Conservation (phyloP, 495 filamentous ascomycete species). For the Pyrenopolyporus hunteri region DNA sequence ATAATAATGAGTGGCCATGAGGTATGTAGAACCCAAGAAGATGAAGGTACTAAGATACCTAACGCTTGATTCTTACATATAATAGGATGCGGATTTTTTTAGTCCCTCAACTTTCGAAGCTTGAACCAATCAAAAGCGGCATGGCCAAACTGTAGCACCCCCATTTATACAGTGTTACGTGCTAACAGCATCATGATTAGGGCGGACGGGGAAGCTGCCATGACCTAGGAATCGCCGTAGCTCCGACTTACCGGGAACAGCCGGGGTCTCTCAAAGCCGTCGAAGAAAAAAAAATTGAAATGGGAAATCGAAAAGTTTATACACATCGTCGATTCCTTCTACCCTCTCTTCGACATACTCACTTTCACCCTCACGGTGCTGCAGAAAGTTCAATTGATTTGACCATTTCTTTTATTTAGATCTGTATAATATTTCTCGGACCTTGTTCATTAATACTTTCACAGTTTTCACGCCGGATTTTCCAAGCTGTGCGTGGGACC, state of each 20-base stretch:
- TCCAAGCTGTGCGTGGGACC: constrained; percentile 29
- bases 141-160: constrained; percentile 14
- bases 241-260: constrained; percentile 44
- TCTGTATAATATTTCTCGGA: constrained; percentile 41
- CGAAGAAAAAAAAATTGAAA: constrained; percentile 28
- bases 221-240: constrained; percentile 35
- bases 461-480: constrained; percentile 30
- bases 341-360: constrained; percentile 40
- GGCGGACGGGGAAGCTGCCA: constrained; percentile 22
- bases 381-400: constrained; percentile 42
- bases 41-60: neutral
- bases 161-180: constrained; percentile 33
- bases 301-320: constrained; percentile 18
- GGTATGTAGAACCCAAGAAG: no score
- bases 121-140: constrained; percentile 19
- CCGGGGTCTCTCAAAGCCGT: constrained; percentile 35
- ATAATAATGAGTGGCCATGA: neutral
- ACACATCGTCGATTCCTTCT: constrained; percentile 33
- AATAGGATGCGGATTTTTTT: constrained; percentile 31
- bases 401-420: constrained; percentile 48
- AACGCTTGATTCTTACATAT: no score
- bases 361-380: constrained; percentile 2
- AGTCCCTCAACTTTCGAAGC: constrained; percentile 9
- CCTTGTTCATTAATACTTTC: constrained; percentile 37
- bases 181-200: constrained; percentile 36